These are phyloP conservation scores for Nemania sp. DNA, from an alignment of 2,329 filamentous ascomycete species.

Conservation along the genomic window DNA sequence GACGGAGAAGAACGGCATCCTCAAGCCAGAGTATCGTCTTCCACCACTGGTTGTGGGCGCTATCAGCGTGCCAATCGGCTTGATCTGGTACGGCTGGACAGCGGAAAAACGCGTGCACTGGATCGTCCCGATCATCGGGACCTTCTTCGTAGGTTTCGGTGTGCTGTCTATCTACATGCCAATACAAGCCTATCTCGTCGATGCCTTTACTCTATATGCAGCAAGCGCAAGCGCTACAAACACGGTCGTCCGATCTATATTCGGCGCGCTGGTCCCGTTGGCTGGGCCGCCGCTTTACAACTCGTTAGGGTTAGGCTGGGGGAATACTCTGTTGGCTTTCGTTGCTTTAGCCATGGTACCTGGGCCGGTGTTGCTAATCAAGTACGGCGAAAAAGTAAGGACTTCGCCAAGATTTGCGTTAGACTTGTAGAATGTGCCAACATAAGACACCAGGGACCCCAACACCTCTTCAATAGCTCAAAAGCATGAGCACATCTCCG, in stretches of 20 bases:
- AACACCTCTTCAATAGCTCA: too few relatives aligned
- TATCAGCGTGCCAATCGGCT: too few relatives aligned
- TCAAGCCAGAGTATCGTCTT: too few relatives aligned
- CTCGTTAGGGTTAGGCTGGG: slow-evolving; percentile 33
- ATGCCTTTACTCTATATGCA: slow-evolving; percentile 31
- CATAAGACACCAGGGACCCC: too few relatives aligned
- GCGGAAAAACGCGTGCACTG: slow-evolving; percentile 32
- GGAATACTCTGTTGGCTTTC: slow-evolving; percentile 33
- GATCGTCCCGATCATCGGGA: slow-evolving; percentile 37
- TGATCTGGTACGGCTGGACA: slow-evolving; percentile 38
- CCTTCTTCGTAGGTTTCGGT: slow-evolving; percentile 33
- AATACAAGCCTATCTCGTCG: slow-evolving; percentile 30
- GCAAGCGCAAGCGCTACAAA: slow-evolving; percentile 35
- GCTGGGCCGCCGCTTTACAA: slow-evolving; percentile 30
- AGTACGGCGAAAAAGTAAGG: slow-evolving; percentile 26
- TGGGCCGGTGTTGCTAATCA: slow-evolving; percentile 32
- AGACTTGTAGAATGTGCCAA: too few relatives aligned
- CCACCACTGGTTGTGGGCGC: too few relatives aligned
- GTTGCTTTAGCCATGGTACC: slow-evolving; percentile 28
- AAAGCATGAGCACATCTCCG: too few relatives aligned
- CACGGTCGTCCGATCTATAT: slow-evolving; percentile 26
- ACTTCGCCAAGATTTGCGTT: too few relatives aligned
- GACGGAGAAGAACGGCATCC: too few relatives aligned
- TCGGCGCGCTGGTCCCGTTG: slow-evolving; percentile 30
- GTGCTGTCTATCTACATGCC: slow-evolving; percentile 29